Evolutionary conservation across 2,329 filamentous ascomycete genomes (phyloP).

Genomic region (Chaetomiaceae sp.): DNA sequence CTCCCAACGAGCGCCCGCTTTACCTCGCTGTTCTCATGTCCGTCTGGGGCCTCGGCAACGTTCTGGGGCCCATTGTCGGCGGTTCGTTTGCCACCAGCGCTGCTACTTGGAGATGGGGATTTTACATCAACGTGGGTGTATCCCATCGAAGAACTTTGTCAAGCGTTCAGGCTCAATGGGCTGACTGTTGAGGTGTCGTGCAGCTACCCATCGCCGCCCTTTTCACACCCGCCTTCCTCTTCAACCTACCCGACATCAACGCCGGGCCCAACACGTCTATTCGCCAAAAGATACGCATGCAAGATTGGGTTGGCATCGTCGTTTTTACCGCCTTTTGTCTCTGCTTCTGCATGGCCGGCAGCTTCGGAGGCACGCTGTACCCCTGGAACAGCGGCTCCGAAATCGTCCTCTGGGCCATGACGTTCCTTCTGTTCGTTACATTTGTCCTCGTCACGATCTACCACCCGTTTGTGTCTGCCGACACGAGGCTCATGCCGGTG

Average conservation of each 20-base stretch:
- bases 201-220: neutral
- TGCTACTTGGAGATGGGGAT: constrained; percentile 3
- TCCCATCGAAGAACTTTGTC: too few species aligned
- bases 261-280: neutral
- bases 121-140: constrained; percentile 2
- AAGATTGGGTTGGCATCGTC: neutral
- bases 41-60: neutral
- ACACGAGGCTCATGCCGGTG: neutral
- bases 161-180: too few species aligned
- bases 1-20: neutral
- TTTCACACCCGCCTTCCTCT: neutral
- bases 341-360: constrained; percentile 3
- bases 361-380: neutral
- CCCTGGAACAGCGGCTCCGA: neutral
- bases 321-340: neutral
- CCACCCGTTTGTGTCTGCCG: neutral
- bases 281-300: neutral
- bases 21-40: neutral
- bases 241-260: neutral
- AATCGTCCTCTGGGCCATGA: constrained; percentile 1
- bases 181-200: too few species aligned
- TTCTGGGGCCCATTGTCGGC: constrained; percentile 1
- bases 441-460: neutral
- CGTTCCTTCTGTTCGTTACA: neutral
- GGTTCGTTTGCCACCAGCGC: neutral